Base-by-base conservation (phyloP, 257 asterid genomes). In the Solanum corneliomulleri region DNA sequence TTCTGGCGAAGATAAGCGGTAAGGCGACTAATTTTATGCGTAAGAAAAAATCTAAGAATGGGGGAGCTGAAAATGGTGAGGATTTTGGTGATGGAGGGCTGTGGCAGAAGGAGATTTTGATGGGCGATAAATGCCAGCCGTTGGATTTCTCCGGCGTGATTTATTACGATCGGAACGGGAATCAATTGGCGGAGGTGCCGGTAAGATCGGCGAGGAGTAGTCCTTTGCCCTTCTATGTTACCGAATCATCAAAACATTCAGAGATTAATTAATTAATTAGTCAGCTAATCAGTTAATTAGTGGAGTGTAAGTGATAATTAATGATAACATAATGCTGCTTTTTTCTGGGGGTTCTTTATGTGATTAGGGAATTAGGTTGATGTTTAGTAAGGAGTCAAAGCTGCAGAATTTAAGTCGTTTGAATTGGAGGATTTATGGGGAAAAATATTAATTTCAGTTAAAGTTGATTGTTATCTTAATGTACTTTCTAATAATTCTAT, bases 71-170 rank as follows among this genome's bases (percentile, higher is more conserved):
- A 3, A 44, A 66, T 16, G 68, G 14, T 47, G 68, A 45, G 25
- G 84, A 84, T 37, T 90, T 87, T 49, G 93, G 91, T 14, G 91
- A 91, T 29, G 92, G 88, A 84, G 92, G 93, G 45, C 86, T 92
- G 47, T 92, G 94, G 94, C 91, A 89, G 89, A 90, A 88, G 86
- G 44, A 68, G 21, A 92, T 92, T 47, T 77, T 92, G 85, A 90
- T 92, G 91, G 94, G 94, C 6, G 93, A 92, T 70, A 92, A 87
- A 62, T 92, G 94, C 83, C 89, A 92, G 89, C 94, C 94, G 85
- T 90, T 91, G 89, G 89, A 92, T 87, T 92, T 92, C 89, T 87
- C 94, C 86, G 94, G 94, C 82, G 94, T 92, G 21, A 92, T 92
- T 92, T 92, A 90, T 76, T 92, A 92, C 18, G 94, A 92, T 52